Percentiles rank a stretch among this genome's conserved stretches.
Conservation (phyloP, 2,329 filamentous ascomycete genomes). For the Aureobasidium sp. region DNA sequence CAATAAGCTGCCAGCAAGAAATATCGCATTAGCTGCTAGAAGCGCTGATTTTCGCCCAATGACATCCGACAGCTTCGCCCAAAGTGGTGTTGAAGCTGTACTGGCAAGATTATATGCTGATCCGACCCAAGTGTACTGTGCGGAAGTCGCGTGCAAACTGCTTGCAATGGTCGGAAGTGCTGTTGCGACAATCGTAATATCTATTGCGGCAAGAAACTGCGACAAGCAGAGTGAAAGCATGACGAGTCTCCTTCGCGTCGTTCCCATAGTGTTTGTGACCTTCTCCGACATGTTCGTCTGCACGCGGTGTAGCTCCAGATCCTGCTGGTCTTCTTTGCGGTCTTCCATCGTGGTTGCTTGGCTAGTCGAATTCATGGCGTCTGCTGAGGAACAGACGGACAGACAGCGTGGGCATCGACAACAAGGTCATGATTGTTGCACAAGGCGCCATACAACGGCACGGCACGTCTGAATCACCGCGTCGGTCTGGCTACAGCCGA, state of each 20-base stretch:
- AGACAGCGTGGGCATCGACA: not conserved
- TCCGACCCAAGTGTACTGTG: slow-evolving; percentile 61
- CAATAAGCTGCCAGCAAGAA: slow-evolving; percentile 19
- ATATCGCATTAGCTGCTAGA: slow-evolving; percentile 1
- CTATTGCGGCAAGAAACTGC: slow-evolving; percentile 17
- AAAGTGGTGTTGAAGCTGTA: slow-evolving; percentile 13
- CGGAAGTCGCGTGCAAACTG: slow-evolving; percentile 53
- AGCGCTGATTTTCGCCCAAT: slow-evolving; percentile 3
- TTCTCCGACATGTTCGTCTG: not conserved
- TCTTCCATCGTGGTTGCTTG: not conserved
- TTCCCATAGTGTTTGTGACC: slow-evolving; percentile 2
- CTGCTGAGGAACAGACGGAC: not conserved
- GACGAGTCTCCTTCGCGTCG: not conserved
- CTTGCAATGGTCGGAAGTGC: slow-evolving; percentile 36
- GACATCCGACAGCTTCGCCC: slow-evolving; percentile 8
- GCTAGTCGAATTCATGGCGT: not conserved
- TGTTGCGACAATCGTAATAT: slow-evolving; percentile 27
- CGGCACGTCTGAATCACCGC: not conserved
- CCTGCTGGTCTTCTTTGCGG: not conserved
- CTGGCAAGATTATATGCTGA: slow-evolving; percentile 4
- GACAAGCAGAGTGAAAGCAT: slow-evolving; percentile 12
- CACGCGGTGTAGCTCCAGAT: not conserved
- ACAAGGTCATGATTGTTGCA: not conserved
- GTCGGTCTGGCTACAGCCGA: not conserved
- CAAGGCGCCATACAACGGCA: not conserved